Conservation (phyloP, 2,329 filamentous ascomycete genomes). For the Hypoxylon rubiginosum region DNA sequence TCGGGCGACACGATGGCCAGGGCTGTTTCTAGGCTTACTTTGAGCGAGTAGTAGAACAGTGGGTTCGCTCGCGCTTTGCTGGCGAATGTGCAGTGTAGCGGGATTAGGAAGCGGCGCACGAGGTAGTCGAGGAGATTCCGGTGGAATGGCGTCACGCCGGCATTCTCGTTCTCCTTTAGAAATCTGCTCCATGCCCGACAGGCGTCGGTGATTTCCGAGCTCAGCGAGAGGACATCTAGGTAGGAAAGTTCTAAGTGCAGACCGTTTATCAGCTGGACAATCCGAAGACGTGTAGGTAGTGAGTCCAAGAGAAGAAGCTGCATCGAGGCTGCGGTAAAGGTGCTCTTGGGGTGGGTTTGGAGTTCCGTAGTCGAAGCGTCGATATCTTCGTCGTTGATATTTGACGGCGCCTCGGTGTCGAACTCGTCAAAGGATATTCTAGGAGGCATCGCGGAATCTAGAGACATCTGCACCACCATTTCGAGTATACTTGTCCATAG, state of each 20-base stretch:
- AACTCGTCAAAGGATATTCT: conserved; percentile 58
- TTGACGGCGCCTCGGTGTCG: conserved; percentile 56
- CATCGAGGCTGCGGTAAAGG: conserved; percentile 53
- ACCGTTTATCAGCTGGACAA: conserved; percentile 54
- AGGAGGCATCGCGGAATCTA: conserved; percentile 58
- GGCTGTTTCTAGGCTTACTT: conserved; percentile 61
- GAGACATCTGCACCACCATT: conserved; percentile 54
- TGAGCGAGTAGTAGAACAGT: conserved; percentile 64
- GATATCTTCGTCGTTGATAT: conserved; percentile 53
- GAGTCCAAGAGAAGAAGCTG: conserved; percentile 55
- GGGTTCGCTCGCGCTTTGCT: conserved; percentile 59
- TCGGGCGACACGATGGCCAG: conserved; percentile 55
- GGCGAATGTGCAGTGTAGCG: conserved; percentile 65
- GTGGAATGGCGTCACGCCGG: conserved; percentile 55
- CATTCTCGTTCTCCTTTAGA: conserved; percentile 34
- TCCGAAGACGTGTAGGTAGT: conserved; percentile 53
- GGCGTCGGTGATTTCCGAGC: conserved; percentile 50
- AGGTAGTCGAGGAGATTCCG: conserved; percentile 65
- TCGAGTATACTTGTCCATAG: conserved; percentile 61
- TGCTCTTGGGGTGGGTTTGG: conserved; percentile 42
- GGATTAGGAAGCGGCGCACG: conserved; percentile 67
- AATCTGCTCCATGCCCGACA: conserved; percentile 44
- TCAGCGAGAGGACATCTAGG: conserved; percentile 53
- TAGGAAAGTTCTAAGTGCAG: conserved; percentile 54
- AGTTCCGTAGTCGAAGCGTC: conserved; percentile 44